Conservation (phyloP, 495 filamentous ascomycete species). For the Lasiosphaeria miniovina region DNA sequence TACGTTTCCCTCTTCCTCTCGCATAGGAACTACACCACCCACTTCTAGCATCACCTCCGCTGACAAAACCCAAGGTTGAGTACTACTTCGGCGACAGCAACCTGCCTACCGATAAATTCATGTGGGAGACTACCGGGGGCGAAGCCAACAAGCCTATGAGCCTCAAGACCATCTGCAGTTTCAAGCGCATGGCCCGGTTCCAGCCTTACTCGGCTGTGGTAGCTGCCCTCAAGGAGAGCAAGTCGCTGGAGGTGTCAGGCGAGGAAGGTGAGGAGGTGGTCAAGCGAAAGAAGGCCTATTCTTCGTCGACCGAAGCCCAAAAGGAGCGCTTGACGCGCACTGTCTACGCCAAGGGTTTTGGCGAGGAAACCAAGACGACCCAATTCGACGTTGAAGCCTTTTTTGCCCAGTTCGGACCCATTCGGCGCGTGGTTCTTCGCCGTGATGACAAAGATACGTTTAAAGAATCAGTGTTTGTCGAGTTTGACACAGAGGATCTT, state of each 20-base stretch:
- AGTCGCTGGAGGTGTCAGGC: constrained; percentile 59
- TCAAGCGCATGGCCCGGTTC: constrained; percentile 94
- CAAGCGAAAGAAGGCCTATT: constrained; percentile 70
- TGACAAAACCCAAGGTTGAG: constrained; percentile 64
- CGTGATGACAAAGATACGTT: constrained; percentile 65
- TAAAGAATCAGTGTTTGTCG: constrained; percentile 94
- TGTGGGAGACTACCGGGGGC: constrained; percentile 73
- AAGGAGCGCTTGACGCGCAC: constrained; percentile 34
- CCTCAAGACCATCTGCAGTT: constrained; percentile 70
- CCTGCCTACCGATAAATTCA: constrained; percentile 79
- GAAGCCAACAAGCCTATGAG: constrained; percentile 73
- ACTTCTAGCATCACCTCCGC: constrained; percentile 13
- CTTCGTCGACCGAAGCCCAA: constrained; percentile 23
- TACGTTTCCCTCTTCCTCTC: constrained; percentile 2
- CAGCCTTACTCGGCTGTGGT: constrained; percentile 77
- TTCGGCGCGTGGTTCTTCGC: constrained; percentile 83
- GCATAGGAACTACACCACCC: neutral
- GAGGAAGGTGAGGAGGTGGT: constrained; percentile 60
- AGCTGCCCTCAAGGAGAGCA: constrained; percentile 72
- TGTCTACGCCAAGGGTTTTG: constrained; percentile 78
- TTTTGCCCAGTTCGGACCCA: constrained; percentile 74
- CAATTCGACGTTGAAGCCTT: constrained; percentile 94
- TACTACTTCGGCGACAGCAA: constrained; percentile 98
- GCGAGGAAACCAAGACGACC: constrained; percentile 68
- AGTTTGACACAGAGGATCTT: constrained; percentile 73